Percentiles rank a stretch among this genome's conserved stretches.
phyloP scores from a whole-genome alignment of 2,329 filamentous ascomycete genomes.

The Metarhizium guizhouense region DNA sequence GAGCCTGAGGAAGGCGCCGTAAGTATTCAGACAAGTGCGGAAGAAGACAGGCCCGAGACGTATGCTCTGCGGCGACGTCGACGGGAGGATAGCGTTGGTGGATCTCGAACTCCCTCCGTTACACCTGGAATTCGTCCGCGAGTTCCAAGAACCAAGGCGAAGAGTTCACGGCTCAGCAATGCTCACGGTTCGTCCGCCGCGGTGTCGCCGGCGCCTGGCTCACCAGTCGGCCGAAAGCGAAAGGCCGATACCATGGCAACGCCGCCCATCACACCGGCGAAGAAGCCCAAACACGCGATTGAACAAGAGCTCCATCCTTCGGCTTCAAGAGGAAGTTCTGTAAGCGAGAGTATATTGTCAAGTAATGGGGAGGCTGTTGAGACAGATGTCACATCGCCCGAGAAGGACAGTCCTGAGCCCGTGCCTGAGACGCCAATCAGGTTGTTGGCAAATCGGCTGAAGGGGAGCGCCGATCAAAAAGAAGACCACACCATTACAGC shows the following conservation, averaged over 20 bases:
- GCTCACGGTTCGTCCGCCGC: constrained; percentile 24
- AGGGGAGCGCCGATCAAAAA: constrained; percentile 6
- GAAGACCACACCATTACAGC: constrained; percentile 4
- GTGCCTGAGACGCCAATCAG: constrained; percentile 20
- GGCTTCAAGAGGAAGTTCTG: constrained; percentile 30
- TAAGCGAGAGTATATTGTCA: constrained; percentile 17
- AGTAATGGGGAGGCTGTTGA: constrained; percentile 21
- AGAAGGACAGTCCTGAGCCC: constrained; percentile 35
- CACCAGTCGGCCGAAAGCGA: constrained; percentile 26
- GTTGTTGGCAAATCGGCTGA: constrained; percentile 2
- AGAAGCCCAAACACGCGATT: constrained; percentile 31
- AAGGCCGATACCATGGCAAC: constrained; percentile 37
- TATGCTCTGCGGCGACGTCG: constrained; percentile 49
- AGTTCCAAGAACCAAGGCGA: constrained; percentile 31
- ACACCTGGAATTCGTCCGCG: constrained; percentile 46
- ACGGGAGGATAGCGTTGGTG: constrained; percentile 39
- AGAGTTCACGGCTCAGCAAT: constrained; percentile 22
- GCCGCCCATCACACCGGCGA: constrained; percentile 46
- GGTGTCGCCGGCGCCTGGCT: constrained; percentile 18
- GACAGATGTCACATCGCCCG: constrained; percentile 41
- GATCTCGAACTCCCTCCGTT: constrained; percentile 48
- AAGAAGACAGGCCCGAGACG: constrained; percentile 38
- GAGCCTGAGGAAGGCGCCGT: constrained; percentile 40
- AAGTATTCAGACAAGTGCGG: constrained; percentile 41
- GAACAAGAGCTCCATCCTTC: constrained; percentile 15